Evolutionary conservation across 441 rosid genomes (phyloP).

Genomic region (Adansonia madagascariensis): DNA sequence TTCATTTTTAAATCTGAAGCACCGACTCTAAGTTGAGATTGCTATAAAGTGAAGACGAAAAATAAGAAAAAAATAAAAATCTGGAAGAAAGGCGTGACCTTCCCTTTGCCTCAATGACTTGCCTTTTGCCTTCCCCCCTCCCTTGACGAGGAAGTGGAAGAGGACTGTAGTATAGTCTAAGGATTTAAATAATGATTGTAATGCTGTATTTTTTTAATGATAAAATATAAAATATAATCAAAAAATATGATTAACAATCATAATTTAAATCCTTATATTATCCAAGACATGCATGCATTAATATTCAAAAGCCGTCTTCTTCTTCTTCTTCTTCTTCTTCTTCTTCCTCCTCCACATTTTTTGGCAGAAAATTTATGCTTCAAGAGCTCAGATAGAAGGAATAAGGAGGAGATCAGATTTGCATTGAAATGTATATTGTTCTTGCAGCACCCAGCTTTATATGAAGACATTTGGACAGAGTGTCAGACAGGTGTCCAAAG

Average conservation of each 20-base stretch:
- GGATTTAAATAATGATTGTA: no score
- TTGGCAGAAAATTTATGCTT: background rate
- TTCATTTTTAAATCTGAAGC: background rate
- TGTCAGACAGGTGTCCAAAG: background rate
- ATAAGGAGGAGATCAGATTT: background rate
- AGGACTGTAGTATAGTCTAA: slow-evolving; percentile 8
- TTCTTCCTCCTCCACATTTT: slow-evolving; percentile 45
- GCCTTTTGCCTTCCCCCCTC: slow-evolving; percentile 41
- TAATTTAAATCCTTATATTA: background rate
- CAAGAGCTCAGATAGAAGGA: background rate
- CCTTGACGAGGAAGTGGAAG: slow-evolving; percentile 26
- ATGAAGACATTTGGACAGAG: background rate
- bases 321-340: slow-evolving; percentile 28
- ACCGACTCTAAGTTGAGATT: background rate
- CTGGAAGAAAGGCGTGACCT: slow-evolving; percentile 83
- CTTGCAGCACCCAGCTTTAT: background rate
- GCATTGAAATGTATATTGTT: slow-evolving; percentile 10
- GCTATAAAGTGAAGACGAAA: background rate
- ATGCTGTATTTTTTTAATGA: no score
- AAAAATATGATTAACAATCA: no score
- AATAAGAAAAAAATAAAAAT: slow-evolving; percentile 24
- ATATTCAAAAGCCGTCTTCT: background rate
- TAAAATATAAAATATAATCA: no score
- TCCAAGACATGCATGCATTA: slow-evolving; percentile 18
- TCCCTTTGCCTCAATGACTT: slow-evolving; percentile 88